Percentiles rank a stretch among this genome's conserved stretches.
Conservation (phyloP, 2,329 filamentous ascomycete species). For the Pseudocercospora macadamiae region DNA sequence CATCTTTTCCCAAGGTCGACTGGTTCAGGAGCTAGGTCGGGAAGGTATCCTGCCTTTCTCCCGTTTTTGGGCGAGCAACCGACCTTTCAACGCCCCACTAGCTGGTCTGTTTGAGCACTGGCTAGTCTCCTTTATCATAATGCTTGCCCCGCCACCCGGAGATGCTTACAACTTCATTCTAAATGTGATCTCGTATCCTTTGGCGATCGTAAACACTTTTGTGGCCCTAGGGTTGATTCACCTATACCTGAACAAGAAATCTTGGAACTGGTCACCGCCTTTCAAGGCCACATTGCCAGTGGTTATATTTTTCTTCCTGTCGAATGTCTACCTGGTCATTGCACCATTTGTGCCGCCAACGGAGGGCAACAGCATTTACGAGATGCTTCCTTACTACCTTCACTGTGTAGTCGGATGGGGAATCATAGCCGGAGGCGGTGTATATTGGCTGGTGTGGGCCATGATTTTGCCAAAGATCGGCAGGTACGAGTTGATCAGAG, state of each 20-base stretch:
- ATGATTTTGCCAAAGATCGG: conserved; percentile 51
- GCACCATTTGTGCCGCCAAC: conserved; percentile 57
- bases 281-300: conserved; percentile 56
- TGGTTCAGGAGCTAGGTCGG: conserved; percentile 65
- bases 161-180: conserved; percentile 65
- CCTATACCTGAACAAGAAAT: conserved; percentile 47
- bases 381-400: conserved; percentile 56
- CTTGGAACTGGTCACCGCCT: conserved; percentile 53
- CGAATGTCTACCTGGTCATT: conserved; percentile 56
- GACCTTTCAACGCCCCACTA: conserved; percentile 43
- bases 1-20: conserved; percentile 59
- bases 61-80: conserved; percentile 60
- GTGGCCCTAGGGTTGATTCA: conserved; percentile 54
- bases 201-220: conserved; percentile 59
- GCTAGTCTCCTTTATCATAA: conserved; percentile 63
- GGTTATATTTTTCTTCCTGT: conserved; percentile 56
- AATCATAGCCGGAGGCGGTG: conserved; percentile 53
- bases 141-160: conserved; percentile 68
- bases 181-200: conserved; percentile 64
- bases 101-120: conserved; percentile 32
- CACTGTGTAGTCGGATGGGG: conserved; percentile 58
- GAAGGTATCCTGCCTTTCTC: conserved; percentile 58
- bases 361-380: conserved; percentile 54
- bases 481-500: conserved; percentile 40
- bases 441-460: conserved; percentile 58